Percentiles rank a stretch among this genome's conserved stretches.
Evolutionary conservation across 331 rosid species (phyloP).

Genomic region (Prunus yedoensis): DNA sequence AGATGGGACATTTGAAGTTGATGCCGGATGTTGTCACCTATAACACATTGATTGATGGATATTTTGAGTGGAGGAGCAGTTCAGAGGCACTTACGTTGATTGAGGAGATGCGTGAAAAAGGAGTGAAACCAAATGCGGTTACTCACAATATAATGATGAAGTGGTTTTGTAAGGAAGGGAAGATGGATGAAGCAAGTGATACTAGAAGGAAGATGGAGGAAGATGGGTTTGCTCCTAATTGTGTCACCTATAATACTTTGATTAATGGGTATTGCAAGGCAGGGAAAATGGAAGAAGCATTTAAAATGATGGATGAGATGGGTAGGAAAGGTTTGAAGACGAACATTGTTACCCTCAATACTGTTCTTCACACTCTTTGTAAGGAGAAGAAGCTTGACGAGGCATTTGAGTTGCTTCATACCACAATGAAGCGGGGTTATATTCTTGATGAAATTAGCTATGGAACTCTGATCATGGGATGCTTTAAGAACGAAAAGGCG

Average conservation of each 20-base stretch:
- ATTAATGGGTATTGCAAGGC: constrained; percentile 66
- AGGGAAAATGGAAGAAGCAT: constrained; percentile 60
- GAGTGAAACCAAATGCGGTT: constrained; percentile 53
- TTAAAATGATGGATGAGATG: constrained; percentile 74
- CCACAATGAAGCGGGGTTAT: constrained; percentile 69
- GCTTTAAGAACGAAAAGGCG: constrained; percentile 54
- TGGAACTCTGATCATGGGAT: constrained; percentile 82
- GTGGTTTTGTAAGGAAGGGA: constrained; percentile 86
- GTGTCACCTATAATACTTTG: constrained; percentile 75
- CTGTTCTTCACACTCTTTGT: constrained; percentile 56
- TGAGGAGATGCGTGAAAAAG: constrained; percentile 65
- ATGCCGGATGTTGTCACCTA: constrained; percentile 76
- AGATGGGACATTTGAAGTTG: constrained; percentile 65
- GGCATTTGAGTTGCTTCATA: constrained; percentile 53
- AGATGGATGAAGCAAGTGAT: constrained; percentile 54
- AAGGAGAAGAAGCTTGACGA: constrained; percentile 63
- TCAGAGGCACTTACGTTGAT: constrained; percentile 48
- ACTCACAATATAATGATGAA: constrained; percentile 74
- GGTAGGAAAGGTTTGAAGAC: constrained; percentile 55
- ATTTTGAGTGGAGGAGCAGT: constrained; percentile 42
- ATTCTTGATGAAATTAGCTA: constrained; percentile 77
- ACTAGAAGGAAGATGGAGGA: constrained; percentile 55
- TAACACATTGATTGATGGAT: constrained; percentile 79
- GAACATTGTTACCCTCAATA: constrained; percentile 67
- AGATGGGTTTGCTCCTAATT: constrained; percentile 62